A percentile compares a stretch with the other conserved stretches of the same genome.
These are phyloP conservation scores for Boletus subparvulus DNA, from an alignment of 768 basidiomycete genomes.

Conservation along the genomic window DNA sequence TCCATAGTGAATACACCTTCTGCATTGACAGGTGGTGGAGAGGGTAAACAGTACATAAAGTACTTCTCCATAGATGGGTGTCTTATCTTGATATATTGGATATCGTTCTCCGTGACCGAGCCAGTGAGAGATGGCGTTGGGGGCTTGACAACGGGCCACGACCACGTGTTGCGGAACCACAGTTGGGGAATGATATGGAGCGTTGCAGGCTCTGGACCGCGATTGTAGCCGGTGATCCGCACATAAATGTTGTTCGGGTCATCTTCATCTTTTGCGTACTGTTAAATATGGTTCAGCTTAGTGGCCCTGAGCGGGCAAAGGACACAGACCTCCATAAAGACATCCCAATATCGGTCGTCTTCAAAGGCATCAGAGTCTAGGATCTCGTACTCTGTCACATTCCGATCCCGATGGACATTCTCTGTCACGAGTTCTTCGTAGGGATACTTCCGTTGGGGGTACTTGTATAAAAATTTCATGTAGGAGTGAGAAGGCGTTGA, in stretches of 20 bases:
- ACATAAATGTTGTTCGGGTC: constrained; percentile 85
- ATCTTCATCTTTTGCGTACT: constrained; percentile 99
- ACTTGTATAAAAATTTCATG: constrained; percentile 99
- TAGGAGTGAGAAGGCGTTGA: constrained; percentile 99
- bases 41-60: constrained; percentile 86
- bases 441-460: constrained; percentile 88
- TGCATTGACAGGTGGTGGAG: constrained; percentile 85
- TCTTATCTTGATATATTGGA: constrained; percentile 63
- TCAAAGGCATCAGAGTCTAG: constrained; percentile 91
- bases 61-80: constrained; percentile 76
- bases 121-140: constrained; percentile 60
- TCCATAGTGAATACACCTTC: constrained; percentile 62
- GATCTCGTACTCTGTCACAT: constrained; percentile 91
- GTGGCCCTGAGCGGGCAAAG: constrained; percentile 3
- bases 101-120: constrained; percentile 47
- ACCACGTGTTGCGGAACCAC: constrained; percentile 99
- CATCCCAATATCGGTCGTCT: constrained; percentile 95
- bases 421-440: constrained; percentile 93
- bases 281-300: constrained; percentile 7
- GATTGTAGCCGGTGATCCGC: constrained; percentile 94
- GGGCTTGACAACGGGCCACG: constrained; percentile 76
- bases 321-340: constrained; percentile 86
- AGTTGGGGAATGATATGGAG: constrained; percentile 94
- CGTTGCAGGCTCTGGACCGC: constrained; percentile 92
- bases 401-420: constrained; percentile 75